These are phyloP conservation scores for Pouteria glomerata DNA, from an alignment of 148 eudicot species.

Conservation along the genomic window DNA sequence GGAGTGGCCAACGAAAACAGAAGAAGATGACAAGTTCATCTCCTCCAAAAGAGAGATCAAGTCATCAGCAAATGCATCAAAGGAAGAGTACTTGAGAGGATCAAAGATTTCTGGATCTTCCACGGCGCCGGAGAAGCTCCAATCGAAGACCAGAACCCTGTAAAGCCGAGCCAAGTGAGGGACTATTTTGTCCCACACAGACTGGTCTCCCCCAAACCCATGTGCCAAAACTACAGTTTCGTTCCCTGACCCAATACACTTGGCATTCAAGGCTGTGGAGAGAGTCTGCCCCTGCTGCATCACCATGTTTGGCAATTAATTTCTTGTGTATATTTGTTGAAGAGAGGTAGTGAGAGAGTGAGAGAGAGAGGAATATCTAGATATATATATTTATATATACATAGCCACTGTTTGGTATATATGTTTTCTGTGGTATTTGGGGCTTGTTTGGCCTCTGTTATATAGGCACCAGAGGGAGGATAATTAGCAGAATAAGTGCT, in stretches of 20 bases:
- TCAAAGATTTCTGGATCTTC: conserved; percentile 32
- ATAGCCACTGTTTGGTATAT: not conserved
- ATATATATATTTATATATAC: too few species aligned
- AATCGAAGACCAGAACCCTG: conserved; percentile 62
- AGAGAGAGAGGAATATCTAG: too few species aligned
- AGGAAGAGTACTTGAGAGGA: conserved; percentile 35
- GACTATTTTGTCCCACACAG: conserved; percentile 71
- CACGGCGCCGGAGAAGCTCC: conserved; percentile 58
- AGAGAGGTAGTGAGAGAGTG: not conserved
- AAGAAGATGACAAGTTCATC: conserved; percentile 38
- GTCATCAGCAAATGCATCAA: conserved; percentile 72
- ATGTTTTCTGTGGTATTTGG: not conserved
- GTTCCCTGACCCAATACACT: conserved; percentile 48
- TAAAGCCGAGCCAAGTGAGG: conserved; percentile 36
- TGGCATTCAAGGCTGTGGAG: conserved; percentile 57
- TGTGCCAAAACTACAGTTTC: conserved; percentile 64
- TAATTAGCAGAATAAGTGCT: too few species aligned
- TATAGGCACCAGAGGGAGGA: not conserved
- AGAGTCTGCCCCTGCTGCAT: conserved; percentile 28
- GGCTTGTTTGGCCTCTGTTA: conserved; percentile 1
- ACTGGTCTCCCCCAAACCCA: conserved; percentile 75
- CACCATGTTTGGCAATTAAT: conserved; percentile 58
- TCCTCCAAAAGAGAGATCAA: conserved; percentile 66
- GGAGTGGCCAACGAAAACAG: conserved; percentile 73
- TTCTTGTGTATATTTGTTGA: not conserved